A percentile compares a stretch with the other conserved stretches of the same genome.
phyloP scores from a whole-genome alignment of 768 basidiomycete species.

The Boletus rubroflammeus region DNA sequence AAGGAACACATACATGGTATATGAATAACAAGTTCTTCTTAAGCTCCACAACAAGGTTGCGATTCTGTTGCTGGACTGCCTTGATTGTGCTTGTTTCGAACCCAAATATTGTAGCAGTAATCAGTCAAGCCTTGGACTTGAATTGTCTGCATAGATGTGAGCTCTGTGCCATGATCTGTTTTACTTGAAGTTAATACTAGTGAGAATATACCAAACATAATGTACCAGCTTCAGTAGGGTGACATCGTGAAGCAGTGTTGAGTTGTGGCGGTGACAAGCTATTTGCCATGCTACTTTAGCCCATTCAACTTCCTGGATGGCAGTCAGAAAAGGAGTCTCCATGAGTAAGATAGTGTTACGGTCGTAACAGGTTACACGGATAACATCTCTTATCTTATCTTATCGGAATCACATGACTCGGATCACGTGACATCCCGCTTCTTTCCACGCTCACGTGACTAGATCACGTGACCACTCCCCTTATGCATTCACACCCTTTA shows the following conservation, averaged over 20 bases:
- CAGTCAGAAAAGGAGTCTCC: not conserved
- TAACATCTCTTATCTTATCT: too few relatives aligned
- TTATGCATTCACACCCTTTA: too few relatives aligned
- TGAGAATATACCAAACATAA: not conserved
- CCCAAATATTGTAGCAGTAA: not conserved
- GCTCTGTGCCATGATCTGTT: not conserved
- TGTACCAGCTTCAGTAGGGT: not conserved
- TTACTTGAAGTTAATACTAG: not conserved
- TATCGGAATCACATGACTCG: too few relatives aligned
- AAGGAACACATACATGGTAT: not conserved
- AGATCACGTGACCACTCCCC: too few relatives aligned
- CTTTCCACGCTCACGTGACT: too few relatives aligned
- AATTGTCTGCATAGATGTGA: not conserved
- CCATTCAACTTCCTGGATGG: not conserved
- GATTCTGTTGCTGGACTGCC: not conserved
- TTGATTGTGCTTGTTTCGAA: not conserved
- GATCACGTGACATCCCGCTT: too few relatives aligned
- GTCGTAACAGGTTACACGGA: too few relatives aligned
- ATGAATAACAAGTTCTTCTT: not conserved
- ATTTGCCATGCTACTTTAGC: not conserved
- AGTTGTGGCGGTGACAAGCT: not conserved
- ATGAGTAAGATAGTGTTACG: too few relatives aligned
- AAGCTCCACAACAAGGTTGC: not conserved
- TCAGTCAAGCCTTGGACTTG: not conserved
- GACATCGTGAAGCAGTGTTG: not conserved